phyloP scores from a whole-genome alignment of 2,329 filamentous ascomycete species.

The Paracoccidioides lutzii region DNA sequence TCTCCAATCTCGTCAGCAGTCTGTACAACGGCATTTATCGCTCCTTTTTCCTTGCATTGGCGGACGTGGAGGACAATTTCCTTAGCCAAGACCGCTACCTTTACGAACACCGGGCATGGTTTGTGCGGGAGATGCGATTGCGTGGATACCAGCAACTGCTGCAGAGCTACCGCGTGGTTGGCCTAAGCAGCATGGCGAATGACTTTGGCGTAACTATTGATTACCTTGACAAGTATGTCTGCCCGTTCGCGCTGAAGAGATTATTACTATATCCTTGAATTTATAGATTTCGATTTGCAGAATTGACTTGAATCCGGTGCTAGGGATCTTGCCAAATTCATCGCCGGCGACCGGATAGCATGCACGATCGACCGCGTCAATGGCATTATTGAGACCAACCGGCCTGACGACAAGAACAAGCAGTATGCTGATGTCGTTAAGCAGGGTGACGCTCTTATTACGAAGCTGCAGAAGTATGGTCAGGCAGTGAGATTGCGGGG shows the following conservation, averaged over 20 bases:
- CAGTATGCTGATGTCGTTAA: conserved; percentile 97
- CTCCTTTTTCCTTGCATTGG: conserved; percentile 81
- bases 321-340: conserved; percentile 92
- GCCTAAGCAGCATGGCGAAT: conserved; percentile 91
- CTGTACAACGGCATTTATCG: conserved; percentile 91
- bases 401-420: conserved; percentile 98
- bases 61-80: conserved; percentile 84
- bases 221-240: conserved; percentile 75
- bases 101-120: conserved; percentile 92
- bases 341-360: conserved; percentile 82
- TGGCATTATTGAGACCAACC: conserved; percentile 94
- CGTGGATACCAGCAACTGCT: conserved; percentile 93
- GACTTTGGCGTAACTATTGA: conserved; percentile 96
- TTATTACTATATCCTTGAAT: background rate
- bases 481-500: conserved; percentile 89
- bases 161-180: conserved; percentile 93
- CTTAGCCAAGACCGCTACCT: conserved; percentile 88
- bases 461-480: conserved; percentile 98
- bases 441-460: conserved; percentile 94
- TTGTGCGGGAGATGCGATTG: conserved; percentile 94
- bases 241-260: no score
- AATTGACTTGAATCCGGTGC: background rate
- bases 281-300: background rate
- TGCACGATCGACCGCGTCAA: conserved; percentile 97
- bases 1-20: conserved; percentile 78